Conservation (phyloP, 1,284 basidiomycete genomes). For the Heterobasidion occidentale region DNA sequence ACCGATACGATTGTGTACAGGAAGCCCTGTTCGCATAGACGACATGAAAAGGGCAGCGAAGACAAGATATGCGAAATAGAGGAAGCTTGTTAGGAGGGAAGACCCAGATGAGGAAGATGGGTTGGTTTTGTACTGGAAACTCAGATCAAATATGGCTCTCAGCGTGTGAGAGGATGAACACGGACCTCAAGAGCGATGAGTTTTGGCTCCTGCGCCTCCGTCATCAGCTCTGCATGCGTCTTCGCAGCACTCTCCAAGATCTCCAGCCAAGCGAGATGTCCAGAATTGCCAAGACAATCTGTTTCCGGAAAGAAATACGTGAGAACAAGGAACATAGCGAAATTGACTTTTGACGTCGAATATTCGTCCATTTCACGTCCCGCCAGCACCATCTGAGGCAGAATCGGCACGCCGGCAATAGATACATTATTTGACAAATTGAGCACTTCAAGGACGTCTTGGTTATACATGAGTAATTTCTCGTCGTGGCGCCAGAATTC, state of each 20-base stretch:
- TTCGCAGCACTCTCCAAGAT: slow-evolving; percentile 42
- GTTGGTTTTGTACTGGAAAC: slow-evolving; percentile 11
- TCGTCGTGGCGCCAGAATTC: slow-evolving; percentile 67
- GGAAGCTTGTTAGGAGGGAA: slow-evolving; percentile 58
- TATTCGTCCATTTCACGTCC: slow-evolving; percentile 51
- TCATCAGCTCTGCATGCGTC: slow-evolving; percentile 32
- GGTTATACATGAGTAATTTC: slow-evolving; percentile 41
- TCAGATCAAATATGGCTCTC: neutral
- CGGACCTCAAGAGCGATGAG: slow-evolving; percentile 64
- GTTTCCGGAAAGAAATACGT: slow-evolving; percentile 74
- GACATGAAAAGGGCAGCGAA: slow-evolving; percentile 76
- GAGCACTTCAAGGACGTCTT: slow-evolving; percentile 50
- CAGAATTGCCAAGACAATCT: slow-evolving; percentile 54
- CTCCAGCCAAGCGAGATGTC: slow-evolving; percentile 58
- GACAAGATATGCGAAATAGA: slow-evolving; percentile 74
- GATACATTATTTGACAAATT: slow-evolving; percentile 43
- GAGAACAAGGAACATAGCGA: slow-evolving; percentile 62
- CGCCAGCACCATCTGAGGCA: slow-evolving; percentile 70
- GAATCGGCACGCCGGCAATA: slow-evolving; percentile 51
- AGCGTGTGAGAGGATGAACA: slow-evolving; percentile 1
- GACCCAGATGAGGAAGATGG: slow-evolving; percentile 25
- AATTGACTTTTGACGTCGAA: slow-evolving; percentile 43
- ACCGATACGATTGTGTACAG: slow-evolving; percentile 88
- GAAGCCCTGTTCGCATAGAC: slow-evolving; percentile 73
- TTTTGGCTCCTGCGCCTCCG: slow-evolving; percentile 48